Evolutionary conservation across 345 rosid species (phyloP), one percentile per base, ranked within the genome.

Genomic region (Crucihimalaya himalaica): DNA sequence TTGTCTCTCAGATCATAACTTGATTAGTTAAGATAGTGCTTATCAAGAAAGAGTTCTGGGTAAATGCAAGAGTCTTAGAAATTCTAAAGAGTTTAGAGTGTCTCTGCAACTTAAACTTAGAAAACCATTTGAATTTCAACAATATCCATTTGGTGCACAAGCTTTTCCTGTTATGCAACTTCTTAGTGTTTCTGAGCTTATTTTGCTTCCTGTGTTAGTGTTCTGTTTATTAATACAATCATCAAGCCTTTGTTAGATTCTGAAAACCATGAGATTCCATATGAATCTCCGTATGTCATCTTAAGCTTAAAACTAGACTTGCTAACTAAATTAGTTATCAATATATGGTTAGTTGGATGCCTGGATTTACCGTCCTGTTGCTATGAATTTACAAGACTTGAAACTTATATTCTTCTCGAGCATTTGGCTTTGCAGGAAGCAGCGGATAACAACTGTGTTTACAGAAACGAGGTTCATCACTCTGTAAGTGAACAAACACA

Each of bases 401-500:
- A 9, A 16, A 18, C 18, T 52, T 4, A 15, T 9, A 1, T 9
- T 23, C 10, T 58, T 60, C 21, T 14, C 20, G 2, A 37, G 13
- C 31, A 39, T 20, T 40, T 60, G 65, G 48, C 48, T 18, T 45
- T 83, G 81, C 85, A 90, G 97, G 90, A 90, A 83, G 78, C 71
- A 13, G 94, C 94, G 3, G 88, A 87, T 10, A 76, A 81, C 71
- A 82, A 87, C 62, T 88, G 94, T 68, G 92, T 90, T 25, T 88
- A 87, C 63, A 79, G 94, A 63, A 87, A 88, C 13, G 97, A 88
- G 79, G 90, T 90, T 28, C 86, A 82, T 77, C 97, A 90, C 68
- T 81, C 90, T 39, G 92, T 74, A 0, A 84, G 88, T 1, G 97
- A 88, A 73, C 85, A 84, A 25, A 87, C 97, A 51, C 92, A 88